Base-by-base conservation (phyloP, 257 asterid species). In the Primulina tabacum region DNA sequence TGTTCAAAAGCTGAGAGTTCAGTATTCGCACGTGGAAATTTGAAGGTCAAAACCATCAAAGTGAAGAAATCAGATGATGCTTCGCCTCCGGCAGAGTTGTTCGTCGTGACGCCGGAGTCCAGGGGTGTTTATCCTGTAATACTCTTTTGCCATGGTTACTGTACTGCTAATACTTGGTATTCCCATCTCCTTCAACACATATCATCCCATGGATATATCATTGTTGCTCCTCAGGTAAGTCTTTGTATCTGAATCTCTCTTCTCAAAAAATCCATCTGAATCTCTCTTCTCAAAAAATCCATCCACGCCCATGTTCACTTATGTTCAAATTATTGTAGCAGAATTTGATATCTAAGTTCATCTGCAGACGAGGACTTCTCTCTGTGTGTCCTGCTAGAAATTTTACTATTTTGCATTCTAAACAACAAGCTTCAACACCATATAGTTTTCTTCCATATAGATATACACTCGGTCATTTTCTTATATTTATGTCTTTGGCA, bases 131-230 rank as follows among this genome's bases (percentile, higher is more conserved):
- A 83, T 62, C 90, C 92, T 0, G 78, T 84, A 35, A 62, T 85
- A 58, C 70, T 77, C 12, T 85, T 89, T 69, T 83, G 83, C 74
- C 89, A 86, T 71, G 87, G 88, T n/a, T 86, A 83, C 52, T 75
- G 80, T 83, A 80, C 86, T 34, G 33, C 47, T 30, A 76, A 29
- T 17, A 81, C 60, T 7, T 78, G 80, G 77, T 87, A 89, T 50
- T 76, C 83, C 50, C 84, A 88, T 18, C 82, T 89, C 43, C 71
- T 89, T 1, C 73, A 77, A 7, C 94, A 87, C 71, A 75, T 89
- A 35, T 81, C 95, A 26, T 85, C 96, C 70, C 95, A 87, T 73
- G 89, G 88, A 72, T 89, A 78, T 68, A 82, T 87, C 40, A 40
- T 84, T 24, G 81, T 82, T 30, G 92, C 90, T 43, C 95, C 96